Evolutionary conservation across 192 early-diverging fungal genomes (phyloP), one percentile per base, ranked within the genome.

Genomic region (Podila verticillata): DNA sequence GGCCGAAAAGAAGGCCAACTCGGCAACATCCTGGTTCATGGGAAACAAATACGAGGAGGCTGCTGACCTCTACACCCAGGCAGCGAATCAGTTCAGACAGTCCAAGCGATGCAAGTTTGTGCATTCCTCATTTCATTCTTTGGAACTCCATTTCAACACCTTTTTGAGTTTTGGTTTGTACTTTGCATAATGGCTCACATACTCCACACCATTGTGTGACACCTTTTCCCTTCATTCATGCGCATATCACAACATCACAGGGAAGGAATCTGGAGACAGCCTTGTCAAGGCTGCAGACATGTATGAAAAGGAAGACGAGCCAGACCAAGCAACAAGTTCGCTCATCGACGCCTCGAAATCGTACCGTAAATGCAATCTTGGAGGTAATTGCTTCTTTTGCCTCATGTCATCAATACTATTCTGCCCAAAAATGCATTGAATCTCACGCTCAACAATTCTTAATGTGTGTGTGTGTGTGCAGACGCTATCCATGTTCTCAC

Each of bases 21-120:
- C 86, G 22, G 84, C 84, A 62, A 77, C 88, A 30, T 94, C 91
- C 89, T 84, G 87, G 57, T 92, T 92, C 74, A 84, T 87, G 36
- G 88, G 91, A 3, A 95, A 95, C 68, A 98, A 98, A 75, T 91
- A 92, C 70, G 97, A 98, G 61, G 97, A 99, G 74, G 98, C 98
- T 7, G 92, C 93, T 31, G 98, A 99, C 49, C 89, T 98, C 36
- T 99, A 94, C 82, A 89, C 86, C 72, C 91, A 94, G 72, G 98
- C 98, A 7, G 95, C 89, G 39, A 98, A 98, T 83, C 88, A 90
- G 63, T 99, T 95, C 89, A 98, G 97, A 84, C 81, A 96, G 26
- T 90, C 89, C 57, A 94, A 96, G 82, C 88, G 93, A 86, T 95
- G 95, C 94, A 85, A 74, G 88, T 44, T 44, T 44, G 12, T 1